These are phyloP conservation scores for Tillandsia fasciculata DNA, from an alignment of 176 grass and related monocot species.

Conservation along the genomic window DNA sequence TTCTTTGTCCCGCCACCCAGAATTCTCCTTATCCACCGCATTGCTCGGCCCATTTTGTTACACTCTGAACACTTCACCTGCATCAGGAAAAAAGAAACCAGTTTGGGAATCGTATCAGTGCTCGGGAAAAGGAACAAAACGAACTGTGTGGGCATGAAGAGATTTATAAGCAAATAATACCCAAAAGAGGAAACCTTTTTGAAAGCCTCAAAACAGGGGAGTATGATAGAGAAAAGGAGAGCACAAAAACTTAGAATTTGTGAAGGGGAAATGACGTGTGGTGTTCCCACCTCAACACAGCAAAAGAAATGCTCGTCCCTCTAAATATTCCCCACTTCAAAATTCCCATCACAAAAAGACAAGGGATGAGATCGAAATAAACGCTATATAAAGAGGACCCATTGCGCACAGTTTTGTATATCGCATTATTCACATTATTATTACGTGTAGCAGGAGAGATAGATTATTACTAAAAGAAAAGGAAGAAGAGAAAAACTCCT, in stretches of 20 bases:
- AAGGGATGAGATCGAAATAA: background rate
- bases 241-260: background rate
- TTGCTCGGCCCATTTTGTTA: slow-evolving; percentile 42
- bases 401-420: no score
- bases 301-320: background rate
- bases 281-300: no score
- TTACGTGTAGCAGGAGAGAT: no score
- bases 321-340: background rate
- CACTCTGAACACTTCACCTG: background rate
- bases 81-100: slow-evolving; percentile 12
- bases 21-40: slow-evolving; percentile 64
- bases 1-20: slow-evolving; percentile 39
- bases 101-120: background rate
- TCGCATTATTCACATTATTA: no score
- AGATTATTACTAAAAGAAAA: no score
- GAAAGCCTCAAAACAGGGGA: background rate
- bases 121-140: background rate
- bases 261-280: no score
- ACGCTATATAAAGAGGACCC: no score
- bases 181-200: background rate
- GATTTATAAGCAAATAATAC: background rate
- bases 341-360: background rate
- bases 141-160: background rate
- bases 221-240: background rate
- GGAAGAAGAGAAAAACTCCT: no score